These are phyloP conservation scores for Peziza echinospora DNA, from an alignment of 495 filamentous ascomycete genomes.

Conservation along the genomic window DNA sequence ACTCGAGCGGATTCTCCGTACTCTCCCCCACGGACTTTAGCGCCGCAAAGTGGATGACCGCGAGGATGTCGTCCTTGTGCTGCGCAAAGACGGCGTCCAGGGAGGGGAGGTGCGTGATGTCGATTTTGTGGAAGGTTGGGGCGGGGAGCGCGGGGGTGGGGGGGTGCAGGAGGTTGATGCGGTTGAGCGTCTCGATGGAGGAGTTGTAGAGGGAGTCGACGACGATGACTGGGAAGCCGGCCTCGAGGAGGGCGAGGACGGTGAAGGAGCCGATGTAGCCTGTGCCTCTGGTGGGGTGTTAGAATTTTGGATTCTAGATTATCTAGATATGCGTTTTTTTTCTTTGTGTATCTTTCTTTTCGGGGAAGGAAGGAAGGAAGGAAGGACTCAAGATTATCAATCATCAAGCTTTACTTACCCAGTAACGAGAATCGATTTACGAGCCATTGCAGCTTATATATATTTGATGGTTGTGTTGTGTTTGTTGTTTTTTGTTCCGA, in stretches of 20 bases:
- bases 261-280: conserved; percentile 99
- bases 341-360: conserved; percentile 3
- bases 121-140: conserved; percentile 63
- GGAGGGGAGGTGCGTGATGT: conserved; percentile 63
- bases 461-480: no score
- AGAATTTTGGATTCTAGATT: conserved; percentile 2
- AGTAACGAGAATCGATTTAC: conserved; percentile 49
- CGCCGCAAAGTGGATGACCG: conserved; percentile 94
- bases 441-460: no score
- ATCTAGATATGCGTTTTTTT: background rate
- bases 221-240: conserved; percentile 89
- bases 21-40: conserved; percentile 98
- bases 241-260: conserved; percentile 67
- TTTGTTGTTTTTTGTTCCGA: no score
- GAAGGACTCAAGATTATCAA: conserved; percentile 1
- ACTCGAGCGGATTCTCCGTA: conserved; percentile 83
- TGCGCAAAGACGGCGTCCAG: conserved; percentile 76
- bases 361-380: conserved; percentile 2
- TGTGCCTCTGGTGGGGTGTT: conserved; percentile 44
- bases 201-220: conserved; percentile 94
- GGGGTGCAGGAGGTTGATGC: conserved; percentile 59
- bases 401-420: conserved; percentile 38
- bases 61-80: conserved; percentile 71
- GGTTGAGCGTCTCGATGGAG: conserved; percentile 64
- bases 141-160: conserved; percentile 42